Conservation (phyloP, 306 rosid genomes). For the Vigna nakashimae region DNA sequence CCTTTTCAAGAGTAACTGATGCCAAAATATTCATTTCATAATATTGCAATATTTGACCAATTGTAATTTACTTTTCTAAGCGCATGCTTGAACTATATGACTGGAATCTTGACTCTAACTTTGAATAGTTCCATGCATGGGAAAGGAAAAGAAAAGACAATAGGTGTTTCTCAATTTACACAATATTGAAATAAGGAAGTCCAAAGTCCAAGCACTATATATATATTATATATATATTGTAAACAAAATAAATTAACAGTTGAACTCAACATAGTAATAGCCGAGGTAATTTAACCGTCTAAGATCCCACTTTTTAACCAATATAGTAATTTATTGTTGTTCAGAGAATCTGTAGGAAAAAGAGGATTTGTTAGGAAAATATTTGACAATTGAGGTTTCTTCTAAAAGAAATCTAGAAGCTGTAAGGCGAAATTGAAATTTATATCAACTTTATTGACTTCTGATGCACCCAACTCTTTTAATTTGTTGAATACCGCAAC, state of each 20-base stretch:
- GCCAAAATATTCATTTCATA: slow-evolving; percentile 22
- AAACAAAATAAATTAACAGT: background rate
- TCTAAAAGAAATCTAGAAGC: slow-evolving; percentile 32
- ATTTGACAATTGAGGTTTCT: slow-evolving; percentile 55
- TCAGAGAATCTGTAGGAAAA: slow-evolving; percentile 26
- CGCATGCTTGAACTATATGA: slow-evolving; percentile 44
- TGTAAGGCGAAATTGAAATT: slow-evolving; percentile 49
- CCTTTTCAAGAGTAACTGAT: slow-evolving; percentile 30
- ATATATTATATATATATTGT: background rate
- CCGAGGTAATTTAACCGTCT: background rate
- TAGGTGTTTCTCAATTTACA: slow-evolving; percentile 18
- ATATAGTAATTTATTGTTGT: slow-evolving; percentile 20
- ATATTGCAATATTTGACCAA: slow-evolving; percentile 42
- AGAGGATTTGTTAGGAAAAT: slow-evolving; percentile 45
- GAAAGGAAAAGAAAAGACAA: slow-evolving; percentile 38
- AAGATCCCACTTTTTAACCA: slow-evolving; percentile 45
- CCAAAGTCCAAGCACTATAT: slow-evolving; percentile 17
- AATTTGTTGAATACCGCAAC: slow-evolving; percentile 52
- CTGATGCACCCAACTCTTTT: slow-evolving; percentile 48
- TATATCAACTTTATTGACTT: slow-evolving; percentile 63
- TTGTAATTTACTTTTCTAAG: slow-evolving; percentile 39
- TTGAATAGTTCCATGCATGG: slow-evolving; percentile 35
- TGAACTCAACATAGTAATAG: slow-evolving; percentile 26
- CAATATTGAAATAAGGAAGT: slow-evolving; percentile 17
- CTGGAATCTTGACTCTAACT: slow-evolving; percentile 48